Percentiles rank a stretch among this genome's conserved stretches.
Conservation (phyloP, 352 stramenopile genomes). For the Pythium chondricola region DNA sequence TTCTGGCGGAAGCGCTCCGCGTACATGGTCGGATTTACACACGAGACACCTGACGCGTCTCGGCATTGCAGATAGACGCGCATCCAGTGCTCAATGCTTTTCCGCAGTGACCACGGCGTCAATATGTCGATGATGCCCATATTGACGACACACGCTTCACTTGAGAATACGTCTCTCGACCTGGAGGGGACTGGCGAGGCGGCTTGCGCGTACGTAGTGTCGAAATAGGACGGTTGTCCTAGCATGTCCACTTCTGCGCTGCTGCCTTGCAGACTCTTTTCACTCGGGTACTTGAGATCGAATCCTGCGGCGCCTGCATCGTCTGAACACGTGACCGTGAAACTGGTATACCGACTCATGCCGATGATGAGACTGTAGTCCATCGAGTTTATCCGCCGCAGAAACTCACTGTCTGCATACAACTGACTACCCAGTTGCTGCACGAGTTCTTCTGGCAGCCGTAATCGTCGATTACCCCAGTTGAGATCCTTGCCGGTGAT, state of each 20-base stretch:
- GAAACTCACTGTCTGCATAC: slow-evolving; percentile 88
- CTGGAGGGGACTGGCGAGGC: slow-evolving; percentile 30
- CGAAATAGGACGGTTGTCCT: slow-evolving; percentile 18
- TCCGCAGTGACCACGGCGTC: slow-evolving; percentile 92
- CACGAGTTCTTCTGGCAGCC: slow-evolving; percentile 58
- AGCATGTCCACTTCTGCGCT: slow-evolving; percentile 22
- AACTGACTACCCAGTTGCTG: slow-evolving; percentile 81
- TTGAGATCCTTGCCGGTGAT: slow-evolving; percentile 85
- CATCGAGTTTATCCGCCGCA: slow-evolving; percentile 95
- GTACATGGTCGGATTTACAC: slow-evolving; percentile 74
- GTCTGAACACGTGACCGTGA: slow-evolving; percentile 14
- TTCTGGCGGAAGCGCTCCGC: slow-evolving; percentile 80
- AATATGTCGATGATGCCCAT: slow-evolving; percentile 98
- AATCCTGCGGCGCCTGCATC: slow-evolving; percentile 10
- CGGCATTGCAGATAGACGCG: slow-evolving; percentile 75
- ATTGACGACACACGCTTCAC: slow-evolving; percentile 82
- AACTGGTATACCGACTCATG: slow-evolving; percentile 48
- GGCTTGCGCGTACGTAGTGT: slow-evolving; percentile 49
- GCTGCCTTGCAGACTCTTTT: no score
- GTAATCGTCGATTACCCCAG: slow-evolving; percentile 75
- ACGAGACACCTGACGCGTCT: slow-evolving; percentile 76
- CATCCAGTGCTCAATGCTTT: slow-evolving; percentile 88
- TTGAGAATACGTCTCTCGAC: slow-evolving; percentile 32
- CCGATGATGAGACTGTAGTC: slow-evolving; percentile 96
- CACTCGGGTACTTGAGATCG: no score